Conservation (phyloP, 2,329 filamentous ascomycete genomes). For the Hymenoscyphus fructigenus region DNA sequence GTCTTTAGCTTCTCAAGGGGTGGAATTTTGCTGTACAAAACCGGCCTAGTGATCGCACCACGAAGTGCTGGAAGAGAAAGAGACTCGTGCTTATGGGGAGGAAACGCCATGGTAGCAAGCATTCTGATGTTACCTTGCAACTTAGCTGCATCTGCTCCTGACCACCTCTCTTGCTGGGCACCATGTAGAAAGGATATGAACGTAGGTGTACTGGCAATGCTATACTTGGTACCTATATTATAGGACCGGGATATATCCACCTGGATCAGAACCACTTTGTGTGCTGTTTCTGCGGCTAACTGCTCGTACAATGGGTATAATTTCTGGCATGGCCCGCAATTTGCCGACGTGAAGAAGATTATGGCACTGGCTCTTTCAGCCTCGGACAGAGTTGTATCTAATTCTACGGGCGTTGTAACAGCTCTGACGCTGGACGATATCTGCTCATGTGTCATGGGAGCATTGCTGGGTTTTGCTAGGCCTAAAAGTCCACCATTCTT, state of each 20-base stretch:
- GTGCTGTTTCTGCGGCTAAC: slow-evolving; percentile 69
- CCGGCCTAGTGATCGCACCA: slow-evolving; percentile 58
- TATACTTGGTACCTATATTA: slow-evolving; percentile 63
- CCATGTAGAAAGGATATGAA: slow-evolving; percentile 84
- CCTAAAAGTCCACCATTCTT: slow-evolving; percentile 44
- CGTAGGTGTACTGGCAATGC: slow-evolving; percentile 77
- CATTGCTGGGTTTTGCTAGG: slow-evolving; percentile 22
- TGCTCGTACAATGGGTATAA: slow-evolving; percentile 81
- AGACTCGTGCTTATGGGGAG: slow-evolving; percentile 71
- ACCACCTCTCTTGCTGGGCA: slow-evolving; percentile 75
- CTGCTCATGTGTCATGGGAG: slow-evolving; percentile 23
- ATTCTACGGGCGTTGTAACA: slow-evolving; percentile 56
- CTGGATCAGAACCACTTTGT: slow-evolving; percentile 73
- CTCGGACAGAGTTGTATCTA: slow-evolving; percentile 58
- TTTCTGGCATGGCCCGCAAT: slow-evolving; percentile 79
- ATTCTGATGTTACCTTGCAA: slow-evolving; percentile 72
- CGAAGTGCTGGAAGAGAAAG: slow-evolving; percentile 71
- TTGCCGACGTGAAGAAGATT: slow-evolving; percentile 90
- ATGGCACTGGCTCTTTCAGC: slow-evolving; percentile 70
- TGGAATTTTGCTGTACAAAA: slow-evolving; percentile 73
- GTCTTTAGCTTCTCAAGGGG: slow-evolving; percentile 77
- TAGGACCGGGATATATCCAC: slow-evolving; percentile 72
- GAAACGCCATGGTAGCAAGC: slow-evolving; percentile 72
- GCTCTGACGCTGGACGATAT: slow-evolving; percentile 55
- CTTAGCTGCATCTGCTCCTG: slow-evolving; percentile 67